Conservation (phyloP, 345 rosid species). For the Ceriops tagal region DNA sequence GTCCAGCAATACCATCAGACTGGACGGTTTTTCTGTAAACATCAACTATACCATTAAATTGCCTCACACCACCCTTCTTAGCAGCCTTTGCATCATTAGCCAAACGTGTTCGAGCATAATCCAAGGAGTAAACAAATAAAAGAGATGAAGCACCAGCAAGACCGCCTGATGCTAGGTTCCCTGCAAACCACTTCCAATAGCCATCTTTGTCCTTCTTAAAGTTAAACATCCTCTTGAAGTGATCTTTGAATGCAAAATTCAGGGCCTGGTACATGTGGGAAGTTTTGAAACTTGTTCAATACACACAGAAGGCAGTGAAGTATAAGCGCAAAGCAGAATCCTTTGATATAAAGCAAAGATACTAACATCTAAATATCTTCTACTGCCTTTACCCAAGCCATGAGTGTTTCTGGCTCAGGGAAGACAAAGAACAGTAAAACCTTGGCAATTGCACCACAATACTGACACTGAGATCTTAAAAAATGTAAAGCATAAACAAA, state of each 20-base stretch:
- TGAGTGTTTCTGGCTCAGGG: neutral
- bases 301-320: neutral
- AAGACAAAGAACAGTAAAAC: neutral
- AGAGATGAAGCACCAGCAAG: slow-evolving; percentile 35
- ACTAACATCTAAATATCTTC: neutral
- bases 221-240: slow-evolving; percentile 34
- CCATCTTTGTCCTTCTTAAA: slow-evolving; percentile 32
- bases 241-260: slow-evolving; percentile 35
- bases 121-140: slow-evolving; percentile 30
- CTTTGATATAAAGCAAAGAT: neutral
- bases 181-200: slow-evolving; percentile 34
- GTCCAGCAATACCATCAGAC: slow-evolving; percentile 32
- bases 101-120: slow-evolving; percentile 32
- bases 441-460: neutral
- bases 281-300: neutral
- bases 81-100: slow-evolving; percentile 34
- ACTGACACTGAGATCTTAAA: neutral
- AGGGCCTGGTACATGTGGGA: slow-evolving; percentile 11
- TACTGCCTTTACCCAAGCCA: neutral
- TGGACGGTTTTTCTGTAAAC: slow-evolving; percentile 26
- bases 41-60: slow-evolving; percentile 31
- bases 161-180: slow-evolving; percentile 33
- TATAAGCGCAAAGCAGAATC: neutral
- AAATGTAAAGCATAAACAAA: neutral
- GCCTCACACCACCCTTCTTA: slow-evolving; percentile 28